Evolutionary conservation across 768 basidiomycete species (phyloP), one percentile per base, ranked within the genome.

Genomic region (Macrolepiota albuminosa): DNA sequence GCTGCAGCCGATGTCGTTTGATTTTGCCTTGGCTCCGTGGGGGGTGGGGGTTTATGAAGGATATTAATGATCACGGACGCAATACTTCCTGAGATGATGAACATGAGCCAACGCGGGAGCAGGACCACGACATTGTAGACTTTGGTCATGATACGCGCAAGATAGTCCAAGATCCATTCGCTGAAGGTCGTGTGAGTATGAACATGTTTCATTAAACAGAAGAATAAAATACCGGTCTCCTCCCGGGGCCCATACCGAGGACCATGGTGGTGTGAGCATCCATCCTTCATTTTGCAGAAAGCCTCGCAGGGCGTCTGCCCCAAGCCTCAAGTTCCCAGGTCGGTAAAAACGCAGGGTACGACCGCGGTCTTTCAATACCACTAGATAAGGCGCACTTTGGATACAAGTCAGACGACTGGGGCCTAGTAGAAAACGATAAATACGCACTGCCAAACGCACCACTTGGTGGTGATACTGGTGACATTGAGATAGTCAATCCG

Each of bases 401-500:
- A 54, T 56, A 16, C 18, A 29, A 4, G 33, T 24, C 31, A 64
- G 31, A 61, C 46, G 33, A 16, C 56, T 47, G 57, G 51, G 24
- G 16, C 10, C 47, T 29, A n/a, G 54, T 36, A 49, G 14, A 10
- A 53, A 53, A 59, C 0, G 54, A 63, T 43, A 42, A 18, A 64
- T 31, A 81, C 85, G 60, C 69, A 94, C 94, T 83, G 81, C 91
- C 92, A 95, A 51, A 95, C 71, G 39, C 71, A 76, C 94, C 94
- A 96, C 68, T 88, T 89, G 2, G 92, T 93, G 58, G 93, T 95
- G 58, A 94, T 72, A 56, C 78, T 73, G 4, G 91, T 93, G 63
- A 95, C 93, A 62, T 88, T 86, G 63, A 93, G 74, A 71, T 94
- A 96, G 75, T 95, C 92, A 59, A 96, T 84, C 61, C 94, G 85